A percentile compares a stretch with the other conserved stretches of the same genome.
These are phyloP conservation scores for Thielaviopsis ethacetica DNA, from an alignment of 2,329 filamentous ascomycete genomes.

Conservation along the genomic window DNA sequence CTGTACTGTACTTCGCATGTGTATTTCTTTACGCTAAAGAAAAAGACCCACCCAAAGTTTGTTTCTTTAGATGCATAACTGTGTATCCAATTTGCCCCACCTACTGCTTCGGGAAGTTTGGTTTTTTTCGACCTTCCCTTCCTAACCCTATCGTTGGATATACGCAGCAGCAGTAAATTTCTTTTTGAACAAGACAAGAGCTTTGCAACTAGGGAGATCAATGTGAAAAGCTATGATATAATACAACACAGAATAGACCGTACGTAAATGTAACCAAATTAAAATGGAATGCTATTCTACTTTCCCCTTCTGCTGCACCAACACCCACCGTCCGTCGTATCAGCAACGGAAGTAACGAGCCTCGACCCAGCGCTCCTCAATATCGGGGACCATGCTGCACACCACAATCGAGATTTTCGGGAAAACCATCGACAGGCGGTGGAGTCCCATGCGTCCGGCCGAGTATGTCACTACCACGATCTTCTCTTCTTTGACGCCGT, in stretches of 20 bases:
- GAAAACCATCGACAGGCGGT: conserved; percentile 75
- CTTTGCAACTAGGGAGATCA: not conserved
- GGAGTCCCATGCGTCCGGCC: conserved; percentile 68
- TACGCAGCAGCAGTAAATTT: not conserved
- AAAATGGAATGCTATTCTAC: too few relatives aligned
- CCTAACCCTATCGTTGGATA: not conserved
- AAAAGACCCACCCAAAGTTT: too few relatives aligned
- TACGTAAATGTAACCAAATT: too few relatives aligned
- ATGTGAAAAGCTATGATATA: too few relatives aligned
- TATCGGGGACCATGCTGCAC: conserved; percentile 63
- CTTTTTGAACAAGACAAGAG: not conserved
- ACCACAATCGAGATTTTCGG: conserved; percentile 77
- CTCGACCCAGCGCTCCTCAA: conserved; percentile 81
- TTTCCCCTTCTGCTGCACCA: too few relatives aligned
- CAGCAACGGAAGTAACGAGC: conserved; percentile 79
- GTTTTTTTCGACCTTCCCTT: not conserved
- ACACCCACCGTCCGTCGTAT: too few relatives aligned
- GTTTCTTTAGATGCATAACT: not conserved
- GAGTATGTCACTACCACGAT: conserved; percentile 92
- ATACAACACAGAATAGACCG: too few relatives aligned
- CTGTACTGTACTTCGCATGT: too few relatives aligned
- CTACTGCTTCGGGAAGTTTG: not conserved
- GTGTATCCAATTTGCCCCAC: not conserved
- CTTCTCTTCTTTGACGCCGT: conserved; percentile 67
- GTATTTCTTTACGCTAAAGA: too few relatives aligned